These are phyloP conservation scores for Globisporangium acanthophoron DNA, from an alignment of 352 stramenopile genomes.

Conservation along the genomic window DNA sequence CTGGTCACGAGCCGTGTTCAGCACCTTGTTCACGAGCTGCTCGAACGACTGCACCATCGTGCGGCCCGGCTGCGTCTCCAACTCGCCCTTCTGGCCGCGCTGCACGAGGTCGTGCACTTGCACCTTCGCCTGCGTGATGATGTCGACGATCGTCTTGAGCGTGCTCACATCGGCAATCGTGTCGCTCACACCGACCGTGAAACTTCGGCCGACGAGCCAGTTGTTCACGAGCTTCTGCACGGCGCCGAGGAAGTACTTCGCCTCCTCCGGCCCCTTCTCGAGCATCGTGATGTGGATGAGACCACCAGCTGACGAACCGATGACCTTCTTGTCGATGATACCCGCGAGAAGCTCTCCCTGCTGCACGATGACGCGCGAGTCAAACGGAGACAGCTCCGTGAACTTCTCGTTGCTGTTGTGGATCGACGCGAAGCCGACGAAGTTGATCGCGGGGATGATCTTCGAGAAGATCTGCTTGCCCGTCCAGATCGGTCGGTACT, in stretches of 20 bases:
- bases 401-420: constrained; percentile 92
- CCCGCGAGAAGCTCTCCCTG: constrained; percentile 96
- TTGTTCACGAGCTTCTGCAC: constrained; percentile 99
- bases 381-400: constrained; percentile 90
- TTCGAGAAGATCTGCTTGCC: constrained; percentile 98
- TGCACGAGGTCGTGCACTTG: constrained; percentile 93
- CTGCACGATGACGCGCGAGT: constrained; percentile 97
- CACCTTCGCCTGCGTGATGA: constrained; percentile 98
- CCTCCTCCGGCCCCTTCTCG: constrained; percentile 88
- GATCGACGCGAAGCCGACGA: constrained; percentile 92
- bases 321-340: constrained; percentile 99
- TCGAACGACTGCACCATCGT: constrained; percentile 99
- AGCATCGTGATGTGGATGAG: constrained; percentile 98
- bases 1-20: constrained; percentile 86
- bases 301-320: constrained; percentile 95
- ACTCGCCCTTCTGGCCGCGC: constrained; percentile 95
- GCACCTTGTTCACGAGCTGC: constrained; percentile 96
- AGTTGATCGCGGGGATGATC: constrained; percentile 97
- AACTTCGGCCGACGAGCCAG: constrained; percentile 97
- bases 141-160: constrained; percentile 97
- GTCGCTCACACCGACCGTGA: constrained; percentile 98
- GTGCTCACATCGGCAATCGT: constrained; percentile 98
- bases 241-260: constrained; percentile 83
- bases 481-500: constrained; percentile 93
- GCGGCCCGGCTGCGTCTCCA: constrained; percentile 97